These are phyloP conservation scores for Gentiana dahurica DNA, from an alignment of 257 asterid species.

Conservation along the genomic window DNA sequence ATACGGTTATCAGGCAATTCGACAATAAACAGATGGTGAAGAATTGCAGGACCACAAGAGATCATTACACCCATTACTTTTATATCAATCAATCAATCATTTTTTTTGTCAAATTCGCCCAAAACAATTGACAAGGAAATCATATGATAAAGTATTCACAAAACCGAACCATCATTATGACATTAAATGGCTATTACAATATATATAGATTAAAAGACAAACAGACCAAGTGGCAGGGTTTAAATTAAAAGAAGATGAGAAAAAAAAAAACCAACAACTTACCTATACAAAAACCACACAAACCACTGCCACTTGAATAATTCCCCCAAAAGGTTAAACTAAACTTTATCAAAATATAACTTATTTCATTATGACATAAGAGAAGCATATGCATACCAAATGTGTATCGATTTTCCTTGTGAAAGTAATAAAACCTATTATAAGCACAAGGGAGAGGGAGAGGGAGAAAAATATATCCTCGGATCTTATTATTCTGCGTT, in stretches of 20 bases:
- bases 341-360: constrained; percentile 34
- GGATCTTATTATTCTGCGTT: constrained; percentile 52
- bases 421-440: constrained; percentile 35
- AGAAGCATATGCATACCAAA: constrained; percentile 42
- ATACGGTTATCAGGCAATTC: too few species aligned
- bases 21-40: too few species aligned
- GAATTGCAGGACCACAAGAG: too few species aligned
- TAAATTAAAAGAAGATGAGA: too few species aligned
- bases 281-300: constrained; percentile 64
- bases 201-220: constrained; percentile 56
- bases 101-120: too few species aligned
- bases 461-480: not conserved
- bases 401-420: constrained; percentile 27
- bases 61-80: too few species aligned
- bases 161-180: constrained; percentile 54
- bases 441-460: constrained; percentile 30
- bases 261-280: constrained; percentile 37
- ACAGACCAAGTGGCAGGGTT: constrained; percentile 17
- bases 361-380: constrained; percentile 29
- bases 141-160: constrained; percentile 50
- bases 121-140: not conserved
- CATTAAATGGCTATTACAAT: constrained; percentile 70
- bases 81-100: too few species aligned
- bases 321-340: constrained; percentile 55
- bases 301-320: constrained; percentile 42